Evolutionary conservation across 1,284 basidiomycete species (phyloP).

Genomic region (Rhizoctonia solani): DNA sequence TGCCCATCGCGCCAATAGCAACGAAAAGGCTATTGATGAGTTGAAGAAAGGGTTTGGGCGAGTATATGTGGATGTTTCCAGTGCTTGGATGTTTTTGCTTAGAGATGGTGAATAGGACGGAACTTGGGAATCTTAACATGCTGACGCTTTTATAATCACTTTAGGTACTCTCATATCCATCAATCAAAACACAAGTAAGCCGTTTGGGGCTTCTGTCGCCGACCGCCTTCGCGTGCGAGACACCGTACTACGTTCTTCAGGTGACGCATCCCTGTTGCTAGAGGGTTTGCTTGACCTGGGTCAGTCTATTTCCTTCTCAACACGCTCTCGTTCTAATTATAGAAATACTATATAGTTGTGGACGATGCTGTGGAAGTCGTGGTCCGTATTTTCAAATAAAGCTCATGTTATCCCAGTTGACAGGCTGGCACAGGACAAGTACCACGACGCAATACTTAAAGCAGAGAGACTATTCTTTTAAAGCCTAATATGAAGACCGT

Average conservation of each 20-base stretch:
- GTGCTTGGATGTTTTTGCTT: constrained; percentile 67
- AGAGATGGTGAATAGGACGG: constrained; percentile 64
- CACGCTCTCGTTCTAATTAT: not conserved
- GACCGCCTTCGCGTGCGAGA: constrained; percentile 59
- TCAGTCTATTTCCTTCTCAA: constrained; percentile 43
- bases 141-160: not conserved
- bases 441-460: constrained; percentile 62
- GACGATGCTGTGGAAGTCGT: constrained; percentile 68
- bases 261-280: constrained; percentile 64
- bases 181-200: constrained; percentile 52
- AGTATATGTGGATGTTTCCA: constrained; percentile 60
- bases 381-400: too few species aligned
- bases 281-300: constrained; percentile 65
- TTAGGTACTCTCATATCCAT: constrained; percentile 66
- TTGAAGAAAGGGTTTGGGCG: constrained; percentile 61
- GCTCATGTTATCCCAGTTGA: too few species aligned
- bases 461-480: constrained; percentile 63
- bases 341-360: constrained; percentile 55
- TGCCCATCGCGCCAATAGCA: constrained; percentile 40
- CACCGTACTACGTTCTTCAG: constrained; percentile 60
- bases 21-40: constrained; percentile 48
- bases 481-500: constrained; percentile 64
- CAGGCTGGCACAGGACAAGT: too few species aligned
- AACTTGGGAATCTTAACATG: too few species aligned
- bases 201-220: constrained; percentile 60